phyloP scores from a whole-genome alignment of 2,329 filamentous ascomycete species.

The Hirsutella rhossiliensis region DNA sequence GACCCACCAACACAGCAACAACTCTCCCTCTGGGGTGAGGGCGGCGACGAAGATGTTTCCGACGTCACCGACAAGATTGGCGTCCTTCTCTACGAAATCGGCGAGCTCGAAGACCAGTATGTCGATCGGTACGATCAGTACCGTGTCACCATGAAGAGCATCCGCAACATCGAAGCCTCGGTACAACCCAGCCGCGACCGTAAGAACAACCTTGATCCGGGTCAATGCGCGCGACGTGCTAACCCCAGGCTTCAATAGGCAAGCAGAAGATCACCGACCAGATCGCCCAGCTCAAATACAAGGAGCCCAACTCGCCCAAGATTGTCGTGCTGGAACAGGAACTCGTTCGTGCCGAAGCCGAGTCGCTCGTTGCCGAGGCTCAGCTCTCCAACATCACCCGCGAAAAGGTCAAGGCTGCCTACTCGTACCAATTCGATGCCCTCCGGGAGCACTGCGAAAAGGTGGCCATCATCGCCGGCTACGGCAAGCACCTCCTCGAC shows the following conservation, averaged over 20 bases:
- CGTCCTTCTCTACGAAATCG: constrained; percentile 95
- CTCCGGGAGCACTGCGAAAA: constrained; percentile 97
- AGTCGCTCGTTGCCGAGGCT: constrained; percentile 96
- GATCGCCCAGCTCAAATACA: constrained; percentile 98
- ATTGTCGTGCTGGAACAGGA: constrained; percentile 98
- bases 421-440: constrained; percentile 96
- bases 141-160: constrained; percentile 97
- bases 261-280: constrained; percentile 99
- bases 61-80: constrained; percentile 98
- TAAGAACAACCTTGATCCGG: constrained; percentile 31
- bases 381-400: constrained; percentile 99
- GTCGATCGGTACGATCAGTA: constrained; percentile 99
- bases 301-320: constrained; percentile 95
- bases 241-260: constrained; percentile 38
- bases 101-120: constrained; percentile 95
- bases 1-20: constrained; percentile 59
- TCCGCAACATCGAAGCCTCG: constrained; percentile 96
- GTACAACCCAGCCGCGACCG: constrained; percentile 96
- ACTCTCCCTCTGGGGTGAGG: constrained; percentile 95
- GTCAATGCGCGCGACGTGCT: background rate
- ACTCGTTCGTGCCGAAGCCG: constrained; percentile 92
- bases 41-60: constrained; percentile 91
- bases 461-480: constrained; percentile 93
- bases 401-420: constrained; percentile 97
- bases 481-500: constrained; percentile 95